Base-by-base conservation (phyloP, 345 rosid species). In the Pelargonium nanum region DNA sequence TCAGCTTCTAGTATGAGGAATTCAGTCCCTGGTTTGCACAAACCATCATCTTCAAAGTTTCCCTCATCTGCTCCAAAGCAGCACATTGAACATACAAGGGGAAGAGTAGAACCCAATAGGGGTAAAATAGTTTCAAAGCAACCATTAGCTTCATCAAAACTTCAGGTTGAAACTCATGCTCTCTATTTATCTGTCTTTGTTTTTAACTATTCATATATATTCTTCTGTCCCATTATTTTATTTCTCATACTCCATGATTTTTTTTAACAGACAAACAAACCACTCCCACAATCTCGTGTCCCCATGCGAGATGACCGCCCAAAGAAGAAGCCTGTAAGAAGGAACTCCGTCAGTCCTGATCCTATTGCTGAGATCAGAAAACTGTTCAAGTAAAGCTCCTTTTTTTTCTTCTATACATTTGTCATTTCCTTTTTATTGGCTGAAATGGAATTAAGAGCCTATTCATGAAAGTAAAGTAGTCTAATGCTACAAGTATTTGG, bases 351-450 rank as follows among this genome's bases (percentile, higher is more conserved):
- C 73, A 1, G 74, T 13, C 66, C 54, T 8, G 85, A 83, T 74
- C 80, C 59, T 8, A 48, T 12, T 32, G 87, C 94, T 21, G 72
- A 78, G 71, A 70, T 91, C 60, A 82, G 96, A 70, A 24, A 69
- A 56, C 80, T 91, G 83, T 78, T 85, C 22, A 71, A 70, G 97
- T 79, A 75, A 69, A 26, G 26, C 32, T 26, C 24, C 2, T 30
- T 58, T 16, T 53, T 7, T 19, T 74, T 23, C 45, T 0, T 25
- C 55, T 22, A 6, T 64, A 48, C 55, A 28, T n/a, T 21, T 21
- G 34, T 45, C 19, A 55, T 24, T 15, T 25, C 72, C 32, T 22
- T n/a, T 20, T 63, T 51, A 48, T 50, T 55, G 15, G 61, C 44
- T 21, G 23, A 8, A 40, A 21, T n/a, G n/a, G n/a, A n/a, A n/a